phyloP scores from a whole-genome alignment of 139 green algal genomes.

The Protoeuglena noctilucae region DNA sequence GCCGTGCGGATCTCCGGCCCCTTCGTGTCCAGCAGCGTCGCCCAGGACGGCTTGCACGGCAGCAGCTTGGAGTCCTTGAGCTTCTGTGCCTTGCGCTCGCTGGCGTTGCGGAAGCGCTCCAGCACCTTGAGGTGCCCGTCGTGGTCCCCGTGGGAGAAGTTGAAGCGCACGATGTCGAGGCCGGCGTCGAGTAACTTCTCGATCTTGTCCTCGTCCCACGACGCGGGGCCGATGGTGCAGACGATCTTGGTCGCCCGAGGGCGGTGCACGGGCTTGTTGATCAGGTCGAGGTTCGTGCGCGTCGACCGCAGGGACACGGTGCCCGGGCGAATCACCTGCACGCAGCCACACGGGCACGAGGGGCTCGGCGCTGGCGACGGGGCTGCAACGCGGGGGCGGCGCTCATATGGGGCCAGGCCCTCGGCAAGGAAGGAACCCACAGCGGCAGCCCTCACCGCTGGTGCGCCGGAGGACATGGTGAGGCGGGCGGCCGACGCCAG shows the following conservation, averaged over 20 bases:
- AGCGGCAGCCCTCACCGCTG: no score
- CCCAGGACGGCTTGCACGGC: not conserved
- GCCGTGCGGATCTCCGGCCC: conserved; percentile 48
- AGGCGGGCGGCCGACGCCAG: conserved; percentile 14
- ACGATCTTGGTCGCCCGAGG: conserved; percentile 36
- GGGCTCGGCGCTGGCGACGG: no score
- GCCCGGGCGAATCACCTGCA: no score
- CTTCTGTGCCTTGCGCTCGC: conserved; percentile 22
- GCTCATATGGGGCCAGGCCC: no score
- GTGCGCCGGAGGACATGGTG: conserved; percentile 50
- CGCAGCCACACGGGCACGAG: no score
- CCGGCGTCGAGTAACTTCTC: conserved; percentile 41
- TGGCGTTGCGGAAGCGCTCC: conserved; percentile 32
- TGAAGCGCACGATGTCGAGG: conserved; percentile 40
- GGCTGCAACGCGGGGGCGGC: no score
- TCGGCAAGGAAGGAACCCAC: no score
- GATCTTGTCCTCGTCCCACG: conserved; percentile 29
- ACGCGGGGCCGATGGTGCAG: conserved; percentile 44
- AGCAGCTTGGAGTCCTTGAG: conserved; percentile 22
- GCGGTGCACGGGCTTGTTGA: conserved; percentile 18
- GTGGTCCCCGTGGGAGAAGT: conserved; percentile 67
- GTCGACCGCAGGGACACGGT: conserved; percentile 25
- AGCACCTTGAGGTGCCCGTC: conserved; percentile 32
- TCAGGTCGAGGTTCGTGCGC: conserved; percentile 31
- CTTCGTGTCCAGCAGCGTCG: conserved; percentile 38